These are phyloP conservation scores for Zymoseptoria ardabiliae DNA, from an alignment of 2,329 filamentous ascomycete genomes.

Conservation along the genomic window DNA sequence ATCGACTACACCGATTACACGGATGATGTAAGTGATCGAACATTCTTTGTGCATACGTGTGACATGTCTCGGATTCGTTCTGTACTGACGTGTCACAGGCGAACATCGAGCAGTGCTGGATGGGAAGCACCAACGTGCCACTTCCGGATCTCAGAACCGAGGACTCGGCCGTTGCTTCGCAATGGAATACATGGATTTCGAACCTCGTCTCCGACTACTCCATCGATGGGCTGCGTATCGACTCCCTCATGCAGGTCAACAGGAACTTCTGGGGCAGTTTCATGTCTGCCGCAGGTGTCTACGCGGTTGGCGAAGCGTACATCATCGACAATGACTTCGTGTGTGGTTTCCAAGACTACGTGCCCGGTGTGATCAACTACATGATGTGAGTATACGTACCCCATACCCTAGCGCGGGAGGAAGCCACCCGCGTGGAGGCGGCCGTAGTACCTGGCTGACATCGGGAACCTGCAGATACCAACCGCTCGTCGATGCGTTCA, in stretches of 20 bases:
- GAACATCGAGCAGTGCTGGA: slow-evolving; percentile 45
- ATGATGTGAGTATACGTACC: slow-evolving; percentile 27
- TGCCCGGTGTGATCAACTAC: slow-evolving; percentile 44
- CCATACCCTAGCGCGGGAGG: slow-evolving; percentile 21
- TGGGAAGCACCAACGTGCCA: slow-evolving; percentile 46
- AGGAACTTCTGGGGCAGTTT: slow-evolving; percentile 37
- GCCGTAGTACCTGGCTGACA: slow-evolving; percentile 5
- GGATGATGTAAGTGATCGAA: slow-evolving; percentile 13
- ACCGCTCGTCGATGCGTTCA: slow-evolving; percentile 32
- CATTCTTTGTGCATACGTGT: background rate
- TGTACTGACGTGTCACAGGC: slow-evolving; percentile 14
- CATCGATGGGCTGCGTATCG: slow-evolving; percentile 50
- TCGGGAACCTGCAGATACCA: slow-evolving; percentile 27
- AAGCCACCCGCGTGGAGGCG: slow-evolving; percentile 1
- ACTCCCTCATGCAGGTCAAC: slow-evolving; percentile 43
- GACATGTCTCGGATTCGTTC: background rate
- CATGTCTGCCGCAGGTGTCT: slow-evolving; percentile 32
- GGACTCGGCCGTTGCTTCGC: slow-evolving; percentile 39
- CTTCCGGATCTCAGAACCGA: slow-evolving; percentile 58
- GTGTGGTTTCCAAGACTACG: slow-evolving; percentile 37
- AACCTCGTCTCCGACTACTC: slow-evolving; percentile 52
- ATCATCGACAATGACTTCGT: slow-evolving; percentile 32
- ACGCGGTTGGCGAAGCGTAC: slow-evolving; percentile 42
- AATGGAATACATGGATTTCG: slow-evolving; percentile 54
- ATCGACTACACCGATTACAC: slow-evolving; percentile 46